These are phyloP conservation scores for Tuber calosporum DNA, from an alignment of 495 filamentous ascomycete species.

Conservation along the genomic window DNA sequence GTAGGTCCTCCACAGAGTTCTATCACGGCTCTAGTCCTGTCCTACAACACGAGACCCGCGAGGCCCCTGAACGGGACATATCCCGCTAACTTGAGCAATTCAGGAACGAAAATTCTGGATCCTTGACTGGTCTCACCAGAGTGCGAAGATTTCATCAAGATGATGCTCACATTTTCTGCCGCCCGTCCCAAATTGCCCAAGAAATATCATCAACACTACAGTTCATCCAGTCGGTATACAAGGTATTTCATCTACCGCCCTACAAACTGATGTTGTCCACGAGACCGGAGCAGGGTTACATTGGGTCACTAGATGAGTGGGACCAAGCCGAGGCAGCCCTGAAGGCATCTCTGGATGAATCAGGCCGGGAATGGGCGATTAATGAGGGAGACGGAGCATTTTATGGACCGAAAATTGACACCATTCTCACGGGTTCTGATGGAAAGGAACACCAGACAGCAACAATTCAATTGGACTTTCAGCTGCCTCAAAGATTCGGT, in stretches of 20 bases:
- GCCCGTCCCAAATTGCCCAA: slow-evolving; percentile 68
- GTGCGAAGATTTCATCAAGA: slow-evolving; percentile 94
- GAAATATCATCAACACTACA: slow-evolving; percentile 74
- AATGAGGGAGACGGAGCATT: slow-evolving; percentile 86
- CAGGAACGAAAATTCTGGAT: slow-evolving; percentile 82
- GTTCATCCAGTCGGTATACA: slow-evolving; percentile 73
- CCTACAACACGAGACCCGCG: not conserved
- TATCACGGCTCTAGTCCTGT: not conserved
- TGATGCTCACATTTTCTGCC: slow-evolving; percentile 92
- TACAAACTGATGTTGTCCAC: slow-evolving; percentile 77
- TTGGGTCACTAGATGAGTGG: slow-evolving; percentile 76
- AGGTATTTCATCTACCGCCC: slow-evolving; percentile 62
- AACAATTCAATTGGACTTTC: slow-evolving; percentile 90
- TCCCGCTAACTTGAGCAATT: not conserved
- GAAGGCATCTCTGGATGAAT: slow-evolving; percentile 59
- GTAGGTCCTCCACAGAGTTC: slow-evolving; percentile 12
- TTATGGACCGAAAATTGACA: slow-evolving; percentile 93
- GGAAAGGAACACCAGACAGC: slow-evolving; percentile 89
- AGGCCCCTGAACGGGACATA: not conserved
- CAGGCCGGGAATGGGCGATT: slow-evolving; percentile 59
- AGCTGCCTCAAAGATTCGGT: slow-evolving; percentile 75
- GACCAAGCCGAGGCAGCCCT: slow-evolving; percentile 69
- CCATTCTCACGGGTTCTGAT: slow-evolving; percentile 71
- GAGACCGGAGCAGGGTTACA: slow-evolving; percentile 65
- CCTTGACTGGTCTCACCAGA: slow-evolving; percentile 77